phyloP scores from a whole-genome alignment of 495 filamentous ascomycete genomes.

The Penicillium atrosanguineum region DNA sequence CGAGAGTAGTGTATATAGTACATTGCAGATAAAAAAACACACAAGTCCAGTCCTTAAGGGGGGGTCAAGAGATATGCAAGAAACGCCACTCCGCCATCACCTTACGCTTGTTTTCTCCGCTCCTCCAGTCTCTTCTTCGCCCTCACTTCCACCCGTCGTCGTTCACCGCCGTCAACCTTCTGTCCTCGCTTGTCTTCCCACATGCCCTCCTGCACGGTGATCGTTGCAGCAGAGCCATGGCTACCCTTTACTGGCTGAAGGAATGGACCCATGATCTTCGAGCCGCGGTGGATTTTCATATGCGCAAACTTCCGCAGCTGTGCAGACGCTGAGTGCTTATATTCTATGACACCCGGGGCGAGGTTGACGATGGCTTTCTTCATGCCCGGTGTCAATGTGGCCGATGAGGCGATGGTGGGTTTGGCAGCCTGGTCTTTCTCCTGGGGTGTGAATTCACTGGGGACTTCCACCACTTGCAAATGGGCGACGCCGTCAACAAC shows the following conservation, averaged over 20 bases:
- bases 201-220: slow-evolving; percentile 76
- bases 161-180: slow-evolving; percentile 96
- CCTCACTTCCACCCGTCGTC: slow-evolving; percentile 79
- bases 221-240: slow-evolving; percentile 55
- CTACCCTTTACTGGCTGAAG: slow-evolving; percentile 62
- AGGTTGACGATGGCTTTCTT: slow-evolving; percentile 71
- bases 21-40: slow-evolving; percentile 19
- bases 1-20: slow-evolving; percentile 25
- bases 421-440: background rate
- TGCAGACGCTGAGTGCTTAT: slow-evolving; percentile 35
- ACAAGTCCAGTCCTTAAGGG: slow-evolving; percentile 8
- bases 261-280: slow-evolving; percentile 68
- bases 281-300: slow-evolving; percentile 62
- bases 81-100: slow-evolving; percentile 11
- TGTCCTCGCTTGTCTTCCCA: slow-evolving; percentile 82
- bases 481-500: slow-evolving; percentile 72
- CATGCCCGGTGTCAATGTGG: slow-evolving; percentile 52
- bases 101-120: slow-evolving; percentile 35
- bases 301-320: slow-evolving; percentile 53
- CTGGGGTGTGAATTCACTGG: slow-evolving; percentile 18
- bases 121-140: slow-evolving; percentile 59
- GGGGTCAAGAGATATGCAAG: slow-evolving; percentile 21
- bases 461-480: slow-evolving; percentile 64
- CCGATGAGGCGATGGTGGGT: slow-evolving; percentile 26
- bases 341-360: slow-evolving; percentile 47